Base-by-base conservation (phyloP, 108 stramenopile species). In the Stephanodiscus triporus region DNA sequence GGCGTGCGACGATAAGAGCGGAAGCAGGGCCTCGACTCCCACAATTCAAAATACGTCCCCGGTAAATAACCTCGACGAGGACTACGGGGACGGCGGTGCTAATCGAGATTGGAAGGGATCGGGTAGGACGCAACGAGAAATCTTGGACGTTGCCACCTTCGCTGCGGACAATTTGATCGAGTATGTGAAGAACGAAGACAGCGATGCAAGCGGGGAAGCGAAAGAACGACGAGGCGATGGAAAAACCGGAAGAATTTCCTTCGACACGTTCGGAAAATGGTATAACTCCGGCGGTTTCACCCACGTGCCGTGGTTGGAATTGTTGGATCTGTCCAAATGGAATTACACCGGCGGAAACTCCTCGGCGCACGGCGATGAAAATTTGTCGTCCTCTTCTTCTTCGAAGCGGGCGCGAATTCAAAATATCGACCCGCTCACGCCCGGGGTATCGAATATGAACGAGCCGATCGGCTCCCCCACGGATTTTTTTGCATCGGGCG, bases 251-350 rank as follows among this genome's bases (percentile, higher is more conserved):
- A 42, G 38, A 22, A 53, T 87, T 40, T 77, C 88, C 10, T 93
- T 89, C 72, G 79, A 82, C 19, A 64, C 75, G 1, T 94, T 97
- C 71, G 86, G 82, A 38, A 86, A 87, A 27, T 97, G 96, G 96
- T 88, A 91, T 68, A 88, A 87, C 17, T 60, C 81, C 11, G 92
- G 90, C 8, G 96, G 93, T 26, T 90, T 77, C 57, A 75, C 81
- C 38, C 63, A 91, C 43, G 91, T 87, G 11, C 90, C 96, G 16
- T 97, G 96, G 96, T 73, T 97, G 24, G 92, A 95, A 62, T 73
- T 97, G 29, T 68, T 97, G 9, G 84, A 93, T 68, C 69, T 92
- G 29, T 79, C 86, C 14, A 89, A 91, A 55, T 95, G 94, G 94
- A 85, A 86, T 62, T 61, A 77, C 36, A 73, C 48, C 20, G 76